Percentiles rank a stretch among this genome's conserved stretches.
Evolutionary conservation across 2,329 filamentous ascomycete species (phyloP).

Genomic region (Ambrosiella cleistominuta): DNA sequence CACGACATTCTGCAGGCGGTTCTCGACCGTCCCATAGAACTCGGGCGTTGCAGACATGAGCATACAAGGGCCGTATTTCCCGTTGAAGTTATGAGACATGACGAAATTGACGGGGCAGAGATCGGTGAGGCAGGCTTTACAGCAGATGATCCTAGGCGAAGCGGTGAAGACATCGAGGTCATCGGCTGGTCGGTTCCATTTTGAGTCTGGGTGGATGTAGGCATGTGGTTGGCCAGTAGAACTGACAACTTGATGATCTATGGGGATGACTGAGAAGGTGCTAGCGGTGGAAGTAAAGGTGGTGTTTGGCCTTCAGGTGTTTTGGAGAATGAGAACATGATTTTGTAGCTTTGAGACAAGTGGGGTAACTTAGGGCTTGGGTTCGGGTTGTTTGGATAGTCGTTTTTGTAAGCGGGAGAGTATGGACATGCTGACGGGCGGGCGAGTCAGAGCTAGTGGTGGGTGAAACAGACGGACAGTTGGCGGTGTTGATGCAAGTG

Average conservation of each 20-base stretch:
- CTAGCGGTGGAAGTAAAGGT: not conserved
- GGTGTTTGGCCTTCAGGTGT: not conserved
- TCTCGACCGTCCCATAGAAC: slow-evolving; percentile 15
- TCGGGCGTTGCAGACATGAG: slow-evolving; percentile 29
- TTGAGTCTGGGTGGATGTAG: slow-evolving; percentile 5
- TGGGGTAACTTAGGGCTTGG: not conserved
- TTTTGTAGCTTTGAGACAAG: not conserved
- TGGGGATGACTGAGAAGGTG: not conserved
- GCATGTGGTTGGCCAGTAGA: not conserved
- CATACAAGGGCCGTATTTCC: slow-evolving; percentile 46
- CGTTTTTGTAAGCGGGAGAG: not conserved
- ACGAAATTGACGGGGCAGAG: slow-evolving; percentile 44
- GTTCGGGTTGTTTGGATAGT: not conserved
- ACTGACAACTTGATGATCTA: not conserved
- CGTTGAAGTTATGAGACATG: slow-evolving; percentile 48
- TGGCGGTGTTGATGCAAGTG: not conserved
- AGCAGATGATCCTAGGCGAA: slow-evolving; percentile 26
- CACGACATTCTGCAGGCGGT: slow-evolving; percentile 34
- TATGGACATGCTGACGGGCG: not conserved
- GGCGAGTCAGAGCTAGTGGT: not conserved
- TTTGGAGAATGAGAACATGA: not conserved
- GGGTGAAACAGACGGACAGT: not conserved
- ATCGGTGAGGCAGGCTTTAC: slow-evolving; percentile 39
- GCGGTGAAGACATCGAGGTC: slow-evolving; percentile 13
- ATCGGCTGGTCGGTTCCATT: slow-evolving; percentile 14